Evolutionary conservation across 2,329 filamentous ascomycete genomes (phyloP).

Genomic region (Colletotrichum cereale): DNA sequence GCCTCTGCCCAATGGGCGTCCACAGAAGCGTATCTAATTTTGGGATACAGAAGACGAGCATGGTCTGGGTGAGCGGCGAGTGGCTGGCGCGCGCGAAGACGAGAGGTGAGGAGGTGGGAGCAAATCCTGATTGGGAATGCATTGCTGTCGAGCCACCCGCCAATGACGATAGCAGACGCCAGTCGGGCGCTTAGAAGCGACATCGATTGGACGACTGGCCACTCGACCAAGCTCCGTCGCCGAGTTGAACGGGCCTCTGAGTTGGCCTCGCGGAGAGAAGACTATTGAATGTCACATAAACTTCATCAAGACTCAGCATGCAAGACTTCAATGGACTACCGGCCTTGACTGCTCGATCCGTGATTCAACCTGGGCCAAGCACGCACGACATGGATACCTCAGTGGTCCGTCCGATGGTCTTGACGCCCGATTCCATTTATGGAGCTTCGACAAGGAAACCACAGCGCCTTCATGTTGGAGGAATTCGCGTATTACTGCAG

Average conservation of each 20-base stretch:
- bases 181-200: constrained; percentile 44
- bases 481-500: background rate
- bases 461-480: background rate
- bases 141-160: constrained; percentile 25
- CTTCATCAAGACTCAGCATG: constrained; percentile 18
- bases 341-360: constrained; percentile 30
- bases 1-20: constrained; percentile 50
- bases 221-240: constrained; percentile 19
- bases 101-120: constrained; percentile 23
- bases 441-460: background rate
- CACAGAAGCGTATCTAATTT: constrained; percentile 51
- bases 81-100: constrained; percentile 57
- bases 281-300: constrained; percentile 33
- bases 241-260: constrained; percentile 13
- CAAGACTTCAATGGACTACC: constrained; percentile 12
- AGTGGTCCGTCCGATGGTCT: constrained; percentile 2
- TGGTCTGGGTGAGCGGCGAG: constrained; percentile 42
- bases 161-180: constrained; percentile 36
- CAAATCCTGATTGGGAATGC: constrained; percentile 34
- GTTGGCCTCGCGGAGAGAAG: constrained; percentile 31
- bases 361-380: background rate
- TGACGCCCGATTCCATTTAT: background rate
- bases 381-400: background rate
- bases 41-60: constrained; percentile 45
- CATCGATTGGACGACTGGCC: constrained; percentile 34